Conservation (phyloP, 169 alveolate genomes). For the Plasmodium sp. region DNA sequence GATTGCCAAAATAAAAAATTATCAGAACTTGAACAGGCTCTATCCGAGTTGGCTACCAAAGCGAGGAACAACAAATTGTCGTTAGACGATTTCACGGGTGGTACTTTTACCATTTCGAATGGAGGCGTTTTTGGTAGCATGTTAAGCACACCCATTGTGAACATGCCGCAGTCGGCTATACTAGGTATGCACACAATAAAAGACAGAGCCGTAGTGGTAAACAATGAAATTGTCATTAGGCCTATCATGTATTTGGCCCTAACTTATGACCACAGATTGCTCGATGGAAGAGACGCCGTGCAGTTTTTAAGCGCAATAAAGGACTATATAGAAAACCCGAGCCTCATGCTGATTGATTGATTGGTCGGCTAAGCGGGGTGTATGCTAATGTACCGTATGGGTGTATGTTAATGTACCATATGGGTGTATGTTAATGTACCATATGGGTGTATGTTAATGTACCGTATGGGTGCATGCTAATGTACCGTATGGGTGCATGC, state of each 20-base stretch:
- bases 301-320: constrained; percentile 93
- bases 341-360: constrained; percentile 76
- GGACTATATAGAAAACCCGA: constrained; percentile 94
- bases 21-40: constrained; percentile 91
- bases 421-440: not conserved
- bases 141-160: constrained; percentile 96
- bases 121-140: constrained; percentile 97
- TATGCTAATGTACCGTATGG: not conserved
- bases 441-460: too few relatives aligned
- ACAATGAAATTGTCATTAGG: constrained; percentile 93
- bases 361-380: not conserved
- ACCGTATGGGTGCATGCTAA: too few relatives aligned
- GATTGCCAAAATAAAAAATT: constrained; percentile 90
- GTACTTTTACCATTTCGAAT: constrained; percentile 96
- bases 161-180: constrained; percentile 96
- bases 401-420: not conserved
- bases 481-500: not conserved
- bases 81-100: constrained; percentile 96
- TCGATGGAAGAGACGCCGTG: constrained; percentile 98
- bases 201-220: constrained; percentile 94
- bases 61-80: constrained; percentile 93
- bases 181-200: constrained; percentile 95
- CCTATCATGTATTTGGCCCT: constrained; percentile 96
- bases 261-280: constrained; percentile 97
- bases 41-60: constrained; percentile 86